phyloP scores from a whole-genome alignment of 768 basidiomycete species.

The Atractiella rhizophila region DNA sequence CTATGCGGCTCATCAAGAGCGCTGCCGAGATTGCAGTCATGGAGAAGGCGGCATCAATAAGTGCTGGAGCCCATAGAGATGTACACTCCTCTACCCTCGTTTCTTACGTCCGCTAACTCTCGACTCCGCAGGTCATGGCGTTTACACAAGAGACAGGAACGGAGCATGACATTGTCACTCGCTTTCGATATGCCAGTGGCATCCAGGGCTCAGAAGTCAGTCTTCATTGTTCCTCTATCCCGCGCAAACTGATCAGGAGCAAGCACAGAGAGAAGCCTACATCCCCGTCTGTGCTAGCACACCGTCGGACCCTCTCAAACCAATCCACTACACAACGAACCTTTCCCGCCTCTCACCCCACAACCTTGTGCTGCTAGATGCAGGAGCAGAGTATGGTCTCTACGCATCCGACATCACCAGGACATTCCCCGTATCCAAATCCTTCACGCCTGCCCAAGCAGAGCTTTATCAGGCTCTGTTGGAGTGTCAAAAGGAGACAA shows the following conservation, averaged over 20 bases:
- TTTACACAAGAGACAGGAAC: conserved; percentile 26
- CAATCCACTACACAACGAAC: conserved; percentile 80
- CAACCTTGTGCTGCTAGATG: conserved; percentile 27
- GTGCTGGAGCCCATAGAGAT: conserved; percentile 57
- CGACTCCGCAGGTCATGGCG: conserved; percentile 11
- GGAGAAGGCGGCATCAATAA: conserved; percentile 67
- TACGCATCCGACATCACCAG: conserved; percentile 77
- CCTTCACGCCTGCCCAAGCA: conserved; percentile 49
- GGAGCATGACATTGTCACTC: conserved; percentile 42
- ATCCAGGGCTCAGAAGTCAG: conserved; percentile 40
- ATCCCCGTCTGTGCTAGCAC: conserved; percentile 90
- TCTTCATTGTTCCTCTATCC: no score
- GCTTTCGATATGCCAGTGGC: conserved; percentile 71
- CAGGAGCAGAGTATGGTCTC: conserved; percentile 29
- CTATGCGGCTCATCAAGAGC: conserved; percentile 55
- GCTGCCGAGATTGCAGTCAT: conserved; percentile 48
- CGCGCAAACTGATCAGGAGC: conserved; percentile 3
- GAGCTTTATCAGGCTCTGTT: conserved; percentile 44
- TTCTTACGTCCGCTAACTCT: not conserved
- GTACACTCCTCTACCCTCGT: conserved; percentile 23
- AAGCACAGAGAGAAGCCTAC: conserved; percentile 33
- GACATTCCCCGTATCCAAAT: conserved; percentile 64
- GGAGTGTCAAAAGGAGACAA: conserved; percentile 22
- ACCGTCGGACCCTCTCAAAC: conserved; percentile 78
- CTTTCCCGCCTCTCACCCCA: conserved; percentile 43